These are phyloP conservation scores for Fonsecaea nubica DNA, from an alignment of 2,329 filamentous ascomycete genomes.

Conservation along the genomic window DNA sequence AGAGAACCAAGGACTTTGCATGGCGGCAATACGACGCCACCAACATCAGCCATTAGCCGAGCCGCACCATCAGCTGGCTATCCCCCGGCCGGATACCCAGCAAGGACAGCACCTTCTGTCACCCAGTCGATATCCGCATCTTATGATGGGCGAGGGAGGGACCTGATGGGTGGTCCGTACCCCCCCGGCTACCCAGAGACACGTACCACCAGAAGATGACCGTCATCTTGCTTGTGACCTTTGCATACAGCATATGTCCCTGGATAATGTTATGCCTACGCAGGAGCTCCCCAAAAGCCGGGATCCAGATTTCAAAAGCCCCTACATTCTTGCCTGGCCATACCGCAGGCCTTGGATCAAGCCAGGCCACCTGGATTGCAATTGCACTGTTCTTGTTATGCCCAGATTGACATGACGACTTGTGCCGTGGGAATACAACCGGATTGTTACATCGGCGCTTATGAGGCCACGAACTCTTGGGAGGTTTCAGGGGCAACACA, in stretches of 20 bases:
- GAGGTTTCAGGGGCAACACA: slow-evolving; percentile 26
- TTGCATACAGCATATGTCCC: slow-evolving; percentile 6
- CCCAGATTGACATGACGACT: slow-evolving; percentile 14
- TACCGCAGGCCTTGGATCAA: slow-evolving; percentile 10
- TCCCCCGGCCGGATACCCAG: slow-evolving; percentile 27
- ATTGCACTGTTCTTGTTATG: slow-evolving; percentile 9
- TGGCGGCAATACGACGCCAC: slow-evolving; percentile 33
- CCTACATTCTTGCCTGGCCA: slow-evolving; percentile 1
- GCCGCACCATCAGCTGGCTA: slow-evolving; percentile 29
- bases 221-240: slow-evolving; percentile 11
- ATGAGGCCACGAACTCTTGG: slow-evolving; percentile 28
- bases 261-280: slow-evolving; percentile 17
- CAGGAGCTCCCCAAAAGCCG: slow-evolving; percentile 3
- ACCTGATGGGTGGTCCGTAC: slow-evolving; percentile 31
- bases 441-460: slow-evolving; percentile 28
- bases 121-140: slow-evolving; percentile 30
- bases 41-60: slow-evolving; percentile 32
- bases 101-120: slow-evolving; percentile 31
- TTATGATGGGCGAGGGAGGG: slow-evolving; percentile 30
- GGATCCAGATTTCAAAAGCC: not conserved
- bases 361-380: slow-evolving; percentile 12
- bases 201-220: slow-evolving; percentile 30
- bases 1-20: slow-evolving; percentile 36
- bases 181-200: slow-evolving; percentile 29
- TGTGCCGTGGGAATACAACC: slow-evolving; percentile 15